Percentiles rank a stretch among this genome's conserved stretches.
Conservation (phyloP, 371 early-diverging fungal genomes). For the Mucor irregularis region DNA sequence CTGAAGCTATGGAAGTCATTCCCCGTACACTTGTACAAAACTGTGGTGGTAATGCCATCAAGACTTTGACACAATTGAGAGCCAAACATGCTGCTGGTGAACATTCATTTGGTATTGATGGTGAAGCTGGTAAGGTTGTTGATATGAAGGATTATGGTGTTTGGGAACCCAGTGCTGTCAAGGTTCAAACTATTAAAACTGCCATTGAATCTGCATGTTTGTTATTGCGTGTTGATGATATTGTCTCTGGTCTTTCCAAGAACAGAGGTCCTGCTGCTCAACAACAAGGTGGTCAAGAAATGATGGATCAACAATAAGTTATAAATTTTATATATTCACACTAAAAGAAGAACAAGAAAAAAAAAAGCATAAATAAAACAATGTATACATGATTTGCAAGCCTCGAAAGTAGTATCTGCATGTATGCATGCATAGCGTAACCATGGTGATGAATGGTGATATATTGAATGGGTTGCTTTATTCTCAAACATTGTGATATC, state of each 20-base stretch:
- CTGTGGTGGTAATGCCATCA: conserved; percentile 98
- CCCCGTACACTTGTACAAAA: conserved; percentile 98
- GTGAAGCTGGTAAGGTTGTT: conserved; percentile 91
- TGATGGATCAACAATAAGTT: conserved; percentile 13
- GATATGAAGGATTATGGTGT: conserved; percentile 97
- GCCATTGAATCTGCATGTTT: conserved; percentile 98
- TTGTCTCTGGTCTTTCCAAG: conserved; percentile 89
- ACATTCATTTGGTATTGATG: conserved; percentile 95
- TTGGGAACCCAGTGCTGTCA: conserved; percentile 99
- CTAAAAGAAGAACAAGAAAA: conserved; percentile 1
- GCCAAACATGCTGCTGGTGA: conserved; percentile 93
- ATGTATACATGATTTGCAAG: conserved; percentile 3
- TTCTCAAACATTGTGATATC: too few relatives aligned
- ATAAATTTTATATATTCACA: background rate
- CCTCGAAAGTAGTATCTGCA: too few relatives aligned
- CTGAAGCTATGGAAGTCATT: conserved; percentile 98
- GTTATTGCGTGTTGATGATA: conserved; percentile 96
- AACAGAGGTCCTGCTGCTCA: conserved; percentile 41
- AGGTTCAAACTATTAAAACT: conserved; percentile 99
- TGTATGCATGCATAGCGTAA: too few relatives aligned
- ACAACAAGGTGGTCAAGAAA: conserved; percentile 16
- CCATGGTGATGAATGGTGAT: too few relatives aligned
- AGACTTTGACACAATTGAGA: conserved; percentile 90
- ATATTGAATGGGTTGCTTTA: too few relatives aligned
- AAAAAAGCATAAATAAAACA: background rate